These are phyloP conservation scores for Lichtheimia ornata DNA, from an alignment of 371 early-diverging fungal species.

Conservation along the genomic window DNA sequence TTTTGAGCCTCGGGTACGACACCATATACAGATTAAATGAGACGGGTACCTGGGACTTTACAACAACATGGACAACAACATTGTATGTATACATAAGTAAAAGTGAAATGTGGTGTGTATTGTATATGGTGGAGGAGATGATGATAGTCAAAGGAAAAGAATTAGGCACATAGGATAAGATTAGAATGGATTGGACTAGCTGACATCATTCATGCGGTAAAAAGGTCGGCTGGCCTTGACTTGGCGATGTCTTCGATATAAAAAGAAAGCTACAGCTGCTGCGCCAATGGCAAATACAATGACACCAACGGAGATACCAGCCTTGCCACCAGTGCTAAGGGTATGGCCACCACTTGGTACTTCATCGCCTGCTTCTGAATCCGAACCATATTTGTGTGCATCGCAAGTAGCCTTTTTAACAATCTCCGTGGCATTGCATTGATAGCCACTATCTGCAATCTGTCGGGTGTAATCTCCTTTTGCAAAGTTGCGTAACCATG, in stretches of 20 bases:
- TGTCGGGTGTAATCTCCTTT: constrained; percentile 18
- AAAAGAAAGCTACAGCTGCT: constrained; percentile 13
- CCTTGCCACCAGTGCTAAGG: constrained; percentile 31
- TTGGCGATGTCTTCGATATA: constrained; percentile 19
- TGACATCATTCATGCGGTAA: constrained; percentile 23
- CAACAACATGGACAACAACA: too few species aligned
- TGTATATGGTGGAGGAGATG: not conserved
- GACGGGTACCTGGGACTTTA: too few species aligned
- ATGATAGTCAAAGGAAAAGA: not conserved
- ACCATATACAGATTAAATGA: too few species aligned
- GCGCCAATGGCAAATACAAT: constrained; percentile 28
- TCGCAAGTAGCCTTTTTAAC: constrained; percentile 10
- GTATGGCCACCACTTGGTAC: constrained; percentile 7
- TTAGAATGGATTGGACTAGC: constrained; percentile 3
- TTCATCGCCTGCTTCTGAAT: constrained; percentile 1
- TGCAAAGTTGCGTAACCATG: constrained; percentile 49
- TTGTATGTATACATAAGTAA: too few species aligned
- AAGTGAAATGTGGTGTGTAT: not conserved
- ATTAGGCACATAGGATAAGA: not conserved
- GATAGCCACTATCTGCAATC: constrained; percentile 5
- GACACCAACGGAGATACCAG: constrained; percentile 44
- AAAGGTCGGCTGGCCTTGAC: constrained; percentile 13
- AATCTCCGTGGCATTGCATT: constrained; percentile 16
- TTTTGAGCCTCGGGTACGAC: too few species aligned
- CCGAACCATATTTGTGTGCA: constrained; percentile 9